A percentile compares a stretch with the other conserved stretches of the same genome.
Evolutionary conservation across 1,284 basidiomycete species (phyloP).

Genomic region (Grifola frondosa): DNA sequence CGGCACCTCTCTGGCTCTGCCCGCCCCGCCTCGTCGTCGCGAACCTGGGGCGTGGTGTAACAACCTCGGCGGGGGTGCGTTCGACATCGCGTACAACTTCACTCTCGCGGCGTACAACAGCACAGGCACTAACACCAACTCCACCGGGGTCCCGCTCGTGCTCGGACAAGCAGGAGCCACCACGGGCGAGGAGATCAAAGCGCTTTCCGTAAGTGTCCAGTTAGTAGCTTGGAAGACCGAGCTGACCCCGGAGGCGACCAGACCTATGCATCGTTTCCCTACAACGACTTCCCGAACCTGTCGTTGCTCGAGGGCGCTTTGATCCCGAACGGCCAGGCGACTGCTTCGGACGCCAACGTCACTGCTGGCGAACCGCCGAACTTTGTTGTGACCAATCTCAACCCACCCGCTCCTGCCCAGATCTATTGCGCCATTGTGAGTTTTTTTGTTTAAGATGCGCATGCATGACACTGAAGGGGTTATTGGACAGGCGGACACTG

Average conservation of each 20-base stretch:
- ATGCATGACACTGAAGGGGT: background rate
- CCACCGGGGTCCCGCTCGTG: slow-evolving; percentile 25
- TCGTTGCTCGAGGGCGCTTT: slow-evolving; percentile 21
- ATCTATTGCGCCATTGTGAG: slow-evolving; percentile 27
- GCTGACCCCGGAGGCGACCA: slow-evolving; percentile 3
- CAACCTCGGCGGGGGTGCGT: slow-evolving; percentile 21
- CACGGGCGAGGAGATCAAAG: slow-evolving; percentile 17
- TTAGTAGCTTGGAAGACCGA: background rate
- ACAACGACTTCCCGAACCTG: slow-evolving; percentile 22
- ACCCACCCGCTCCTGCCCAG: slow-evolving; percentile 17
- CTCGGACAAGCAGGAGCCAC: slow-evolving; percentile 20
- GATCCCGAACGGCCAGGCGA: slow-evolving; percentile 10
- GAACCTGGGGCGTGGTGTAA: slow-evolving; percentile 16
- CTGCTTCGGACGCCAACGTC: slow-evolving; percentile 12
- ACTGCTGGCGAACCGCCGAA: slow-evolving; percentile 9
- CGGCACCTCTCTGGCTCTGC: slow-evolving; percentile 8
- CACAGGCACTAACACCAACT: slow-evolving; percentile 22
- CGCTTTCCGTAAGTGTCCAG: slow-evolving; percentile 16
- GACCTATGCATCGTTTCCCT: slow-evolving; percentile 26
- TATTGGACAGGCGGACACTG: slow-evolving; percentile 21
- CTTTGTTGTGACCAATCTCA: slow-evolving; percentile 17
- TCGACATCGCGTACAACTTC: slow-evolving; percentile 21
- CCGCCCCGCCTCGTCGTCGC: slow-evolving; percentile 8
- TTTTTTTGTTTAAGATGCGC: background rate
- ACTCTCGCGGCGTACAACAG: slow-evolving; percentile 23